Conservation (phyloP, 2,329 filamentous ascomycete genomes). For the Trichoderma polysporum region DNA sequence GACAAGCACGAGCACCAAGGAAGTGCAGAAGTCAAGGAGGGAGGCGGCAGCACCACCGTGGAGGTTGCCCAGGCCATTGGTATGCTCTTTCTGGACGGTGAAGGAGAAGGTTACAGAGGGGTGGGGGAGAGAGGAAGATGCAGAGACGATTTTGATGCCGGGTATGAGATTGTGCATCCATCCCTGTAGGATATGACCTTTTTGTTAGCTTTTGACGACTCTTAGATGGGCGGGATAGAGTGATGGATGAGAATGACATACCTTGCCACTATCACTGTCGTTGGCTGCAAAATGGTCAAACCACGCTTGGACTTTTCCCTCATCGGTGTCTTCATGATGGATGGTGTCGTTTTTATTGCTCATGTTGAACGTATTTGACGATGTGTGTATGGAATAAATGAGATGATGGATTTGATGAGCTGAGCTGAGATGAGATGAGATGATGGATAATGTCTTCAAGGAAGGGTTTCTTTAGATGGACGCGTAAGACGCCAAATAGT, state of each 20-base stretch:
- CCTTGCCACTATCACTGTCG: background rate
- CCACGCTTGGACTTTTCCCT: constrained; percentile 36
- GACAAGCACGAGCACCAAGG: constrained; percentile 55
- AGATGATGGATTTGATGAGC: background rate
- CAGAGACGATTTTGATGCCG: constrained; percentile 41
- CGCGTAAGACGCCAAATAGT: background rate
- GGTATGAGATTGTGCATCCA: constrained; percentile 47
- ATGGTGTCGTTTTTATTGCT: background rate
- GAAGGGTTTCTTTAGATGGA: background rate
- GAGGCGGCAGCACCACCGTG: constrained; percentile 65
- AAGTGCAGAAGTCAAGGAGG: constrained; percentile 66
- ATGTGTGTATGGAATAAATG: background rate
- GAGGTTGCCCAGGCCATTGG: constrained; percentile 54
- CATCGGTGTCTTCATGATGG: constrained; percentile 33
- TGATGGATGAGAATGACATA: background rate
- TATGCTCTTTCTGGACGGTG: constrained; percentile 50
- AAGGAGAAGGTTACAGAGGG: constrained; percentile 47
- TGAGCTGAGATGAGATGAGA: background rate
- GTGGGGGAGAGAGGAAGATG: constrained; percentile 36
- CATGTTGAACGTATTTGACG: constrained; percentile 14
- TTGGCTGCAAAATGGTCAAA: constrained; percentile 20
- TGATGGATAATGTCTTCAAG: background rate
- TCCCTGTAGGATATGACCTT: constrained; percentile 34
- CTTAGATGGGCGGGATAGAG: background rate
- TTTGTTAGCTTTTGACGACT: background rate